These are phyloP conservation scores for Cicer bijugum DNA, from an alignment of 306 rosid species.

Conservation along the genomic window DNA sequence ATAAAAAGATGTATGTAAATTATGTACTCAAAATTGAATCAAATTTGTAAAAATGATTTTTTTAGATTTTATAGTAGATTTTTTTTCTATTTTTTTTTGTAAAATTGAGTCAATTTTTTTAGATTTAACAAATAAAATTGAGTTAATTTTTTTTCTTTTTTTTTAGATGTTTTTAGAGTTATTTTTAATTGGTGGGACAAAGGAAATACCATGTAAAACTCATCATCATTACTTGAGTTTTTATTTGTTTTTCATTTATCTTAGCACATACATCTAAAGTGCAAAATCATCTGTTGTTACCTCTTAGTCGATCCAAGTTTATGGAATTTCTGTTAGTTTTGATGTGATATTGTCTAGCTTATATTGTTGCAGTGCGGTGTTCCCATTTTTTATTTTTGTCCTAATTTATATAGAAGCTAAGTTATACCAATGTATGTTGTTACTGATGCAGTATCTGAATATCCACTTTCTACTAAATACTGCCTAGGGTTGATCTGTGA, in stretches of 20 bases:
- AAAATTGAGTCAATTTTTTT: too few species aligned
- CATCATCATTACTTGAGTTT: too few species aligned
- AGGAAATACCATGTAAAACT: not conserved
- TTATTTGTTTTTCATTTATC: too few species aligned
- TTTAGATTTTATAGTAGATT: too few species aligned
- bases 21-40: too few species aligned
- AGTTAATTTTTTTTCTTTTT: too few species aligned
- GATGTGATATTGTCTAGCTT: not conserved
- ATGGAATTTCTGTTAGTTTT: not conserved
- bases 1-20: too few species aligned
- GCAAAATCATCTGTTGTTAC: not conserved
- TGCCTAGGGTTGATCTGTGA: constrained; percentile 32
- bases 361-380: not conserved
- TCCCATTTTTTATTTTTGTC: not conserved
- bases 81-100: too few species aligned
- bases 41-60: too few species aligned
- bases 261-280: not conserved
- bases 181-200: too few species aligned
- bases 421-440: not conserved
- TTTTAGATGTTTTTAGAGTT: too few species aligned
- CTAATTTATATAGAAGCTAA: not conserved
- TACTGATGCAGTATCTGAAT: constrained; percentile 31
- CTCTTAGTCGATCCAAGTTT: not conserved
- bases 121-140: too few species aligned
- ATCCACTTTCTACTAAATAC: constrained; percentile 37